These are phyloP conservation scores for Aspergillus conjunctus DNA, from an alignment of 495 filamentous ascomycete species.

Conservation along the genomic window DNA sequence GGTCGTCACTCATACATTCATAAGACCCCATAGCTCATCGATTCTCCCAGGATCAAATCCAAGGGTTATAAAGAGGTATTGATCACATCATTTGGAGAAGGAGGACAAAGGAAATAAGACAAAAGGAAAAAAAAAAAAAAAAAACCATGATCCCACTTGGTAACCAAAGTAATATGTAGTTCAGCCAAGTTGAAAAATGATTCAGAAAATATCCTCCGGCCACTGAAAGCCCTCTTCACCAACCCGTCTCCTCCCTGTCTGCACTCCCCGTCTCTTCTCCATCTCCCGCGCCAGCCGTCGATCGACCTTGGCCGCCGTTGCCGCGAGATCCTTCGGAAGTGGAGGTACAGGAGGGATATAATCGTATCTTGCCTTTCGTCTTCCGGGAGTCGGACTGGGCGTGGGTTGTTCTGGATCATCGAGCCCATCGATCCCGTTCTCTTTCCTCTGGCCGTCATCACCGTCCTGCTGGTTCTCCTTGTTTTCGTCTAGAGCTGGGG, in stretches of 20 bases:
- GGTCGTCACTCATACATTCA: constrained; percentile 20
- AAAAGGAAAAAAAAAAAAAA: not conserved
- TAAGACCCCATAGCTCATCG: constrained; percentile 11
- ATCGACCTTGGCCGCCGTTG: constrained; percentile 38
- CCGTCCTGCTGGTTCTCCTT: constrained; percentile 23
- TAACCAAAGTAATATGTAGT: constrained; percentile 5
- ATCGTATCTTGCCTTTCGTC: constrained; percentile 29
- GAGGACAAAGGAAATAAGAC: constrained; percentile 13
- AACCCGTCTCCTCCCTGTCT: not conserved
- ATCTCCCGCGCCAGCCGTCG: constrained; percentile 33
- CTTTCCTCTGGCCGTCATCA: constrained; percentile 4
- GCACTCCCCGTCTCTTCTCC: constrained; percentile 27
- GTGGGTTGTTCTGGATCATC: constrained; percentile 9
- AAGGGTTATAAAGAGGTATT: not conserved
- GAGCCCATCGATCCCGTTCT: not conserved
- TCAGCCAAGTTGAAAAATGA: not conserved
- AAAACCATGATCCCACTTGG: not conserved
- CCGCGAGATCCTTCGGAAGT: constrained; percentile 43
- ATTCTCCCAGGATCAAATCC: constrained; percentile 1
- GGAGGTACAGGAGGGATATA: constrained; percentile 51
- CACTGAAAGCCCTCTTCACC: constrained; percentile 35
- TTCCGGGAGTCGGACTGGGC: constrained; percentile 23
- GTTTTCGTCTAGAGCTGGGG: constrained; percentile 13
- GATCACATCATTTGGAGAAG: not conserved
- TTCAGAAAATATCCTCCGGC: constrained; percentile 53